Evolutionary conservation across 768 basidiomycete genomes (phyloP), one percentile per base, ranked within the genome.

Genomic region (Mycena epipterygia): DNA sequence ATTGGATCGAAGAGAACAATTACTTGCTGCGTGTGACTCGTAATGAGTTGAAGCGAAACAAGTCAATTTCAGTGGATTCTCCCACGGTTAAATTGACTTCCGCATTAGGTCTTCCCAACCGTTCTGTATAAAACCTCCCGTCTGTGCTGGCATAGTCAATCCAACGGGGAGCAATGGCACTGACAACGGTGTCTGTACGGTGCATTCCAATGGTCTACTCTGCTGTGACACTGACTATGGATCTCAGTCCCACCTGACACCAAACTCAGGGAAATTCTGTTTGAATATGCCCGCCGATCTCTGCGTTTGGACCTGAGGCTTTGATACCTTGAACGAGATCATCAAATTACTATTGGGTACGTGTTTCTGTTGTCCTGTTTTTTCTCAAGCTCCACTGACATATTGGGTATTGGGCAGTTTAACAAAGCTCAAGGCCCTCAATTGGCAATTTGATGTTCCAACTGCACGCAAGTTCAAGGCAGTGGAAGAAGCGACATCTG

Each of bases 401-500:
- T 42, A 37, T 37, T 37, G 27, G 25, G n/a, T 27, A 30, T 25
- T 3, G 29, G 21, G 33, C 53, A 55, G 53, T 51, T 51, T 51
- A 51, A 51, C 53, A 35, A 55, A 55, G 33, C 53, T 55, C 30
- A 55, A 55, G 33, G 30, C 29, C 16, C 29, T 46, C 2, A 62
- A 62, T 39, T 8, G 17, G 21, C 13, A 51, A 25, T 62, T 62
- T n/a, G 6, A 37, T 62, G 60, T 49, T 25, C 60, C 60, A 3
- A 49, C 12, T 29, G 19, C 35, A 13, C 33, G 46, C 32, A 63
- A 63, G 25, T 63, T 44, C 37, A 37, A 52, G 25, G 61, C 48
- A 16, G 61, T 63, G 3, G 61, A 63, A 63, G 61, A 63, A 30
- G 61, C 61, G 13, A 63, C 61, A 16, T 14, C 46, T 25, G 49